A percentile compares a stretch with the other conserved stretches of the same genome.
These are phyloP conservation scores for Ceratocystis huliohia DNA, from an alignment of 2,329 filamentous ascomycete genomes.

Conservation along the genomic window DNA sequence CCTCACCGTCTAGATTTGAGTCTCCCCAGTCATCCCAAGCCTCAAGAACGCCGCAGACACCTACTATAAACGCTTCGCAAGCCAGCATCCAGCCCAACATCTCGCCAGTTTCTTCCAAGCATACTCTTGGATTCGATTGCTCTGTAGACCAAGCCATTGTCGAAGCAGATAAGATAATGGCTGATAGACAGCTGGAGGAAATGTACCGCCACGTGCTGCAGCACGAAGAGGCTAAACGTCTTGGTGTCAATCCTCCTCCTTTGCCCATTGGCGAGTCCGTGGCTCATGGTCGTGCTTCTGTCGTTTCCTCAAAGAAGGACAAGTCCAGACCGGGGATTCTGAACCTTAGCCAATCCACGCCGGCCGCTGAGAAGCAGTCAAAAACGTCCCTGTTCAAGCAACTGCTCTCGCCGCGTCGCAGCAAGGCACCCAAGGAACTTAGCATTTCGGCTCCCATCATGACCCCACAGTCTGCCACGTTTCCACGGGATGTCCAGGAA, in stretches of 20 bases:
- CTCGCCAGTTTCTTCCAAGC: slow-evolving; percentile 31
- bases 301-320: slow-evolving; percentile 32
- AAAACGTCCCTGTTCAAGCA: slow-evolving; percentile 46
- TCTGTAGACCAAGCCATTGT: slow-evolving; percentile 69
- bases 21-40: slow-evolving; percentile 15
- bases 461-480: slow-evolving; percentile 49
- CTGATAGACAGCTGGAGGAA: slow-evolving; percentile 73
- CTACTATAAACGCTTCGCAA: slow-evolving; percentile 22
- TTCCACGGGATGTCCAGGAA: slow-evolving; percentile 45
- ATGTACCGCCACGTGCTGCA: slow-evolving; percentile 89
- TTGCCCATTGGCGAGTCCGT: slow-evolving; percentile 13
- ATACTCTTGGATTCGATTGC: slow-evolving; percentile 48
- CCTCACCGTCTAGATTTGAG: background rate
- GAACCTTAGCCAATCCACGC: slow-evolving; percentile 34
- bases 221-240: slow-evolving; percentile 59
- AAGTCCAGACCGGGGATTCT: slow-evolving; percentile 39
- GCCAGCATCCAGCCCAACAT: slow-evolving; percentile 24
- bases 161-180: slow-evolving; percentile 57
- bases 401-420: slow-evolving; percentile 46
- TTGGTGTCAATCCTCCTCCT: slow-evolving; percentile 31
- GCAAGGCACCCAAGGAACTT: slow-evolving; percentile 35
- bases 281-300: background rate
- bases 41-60: slow-evolving; percentile 23
- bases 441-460: slow-evolving; percentile 53
- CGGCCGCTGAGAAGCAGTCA: slow-evolving; percentile 38